phyloP scores from a whole-genome alignment of 2,329 filamentous ascomycete genomes.

The Penicillium nordicum region DNA sequence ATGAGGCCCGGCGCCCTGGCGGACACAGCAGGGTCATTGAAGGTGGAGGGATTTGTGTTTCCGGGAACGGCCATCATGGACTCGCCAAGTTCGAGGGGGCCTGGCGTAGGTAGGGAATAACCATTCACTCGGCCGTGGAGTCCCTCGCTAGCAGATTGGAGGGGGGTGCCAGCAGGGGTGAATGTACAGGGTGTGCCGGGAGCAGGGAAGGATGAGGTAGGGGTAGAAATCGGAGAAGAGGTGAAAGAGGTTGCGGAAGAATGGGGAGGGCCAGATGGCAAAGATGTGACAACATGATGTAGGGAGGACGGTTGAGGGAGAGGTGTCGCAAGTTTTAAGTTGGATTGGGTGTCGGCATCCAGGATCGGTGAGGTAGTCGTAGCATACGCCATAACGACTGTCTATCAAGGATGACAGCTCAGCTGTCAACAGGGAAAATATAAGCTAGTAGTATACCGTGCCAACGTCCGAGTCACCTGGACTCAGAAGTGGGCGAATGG shows the following conservation, averaged over 20 bases:
- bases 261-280: constrained; percentile 25
- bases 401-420: constrained; percentile 30
- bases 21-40: constrained; percentile 57
- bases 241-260: constrained; percentile 30
- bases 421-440: constrained; percentile 30
- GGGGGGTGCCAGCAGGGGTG: constrained; percentile 36
- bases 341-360: constrained; percentile 36
- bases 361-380: constrained; percentile 35
- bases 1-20: constrained; percentile 66
- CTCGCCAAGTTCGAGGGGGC: constrained; percentile 69
- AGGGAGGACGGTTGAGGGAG: constrained; percentile 32
- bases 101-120: constrained; percentile 37
- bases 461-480: constrained; percentile 41
- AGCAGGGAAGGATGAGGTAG: constrained; percentile 28
- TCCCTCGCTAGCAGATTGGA: constrained; percentile 35
- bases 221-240: constrained; percentile 30
- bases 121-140: constrained; percentile 29
- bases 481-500: constrained; percentile 35
- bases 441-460: constrained; percentile 29
- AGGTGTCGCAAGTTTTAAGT: constrained; percentile 35
- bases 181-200: constrained; percentile 32
- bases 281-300: constrained; percentile 36
- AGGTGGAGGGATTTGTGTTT: constrained; percentile 47
- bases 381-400: constrained; percentile 39
- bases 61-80: constrained; percentile 55